A percentile compares a stretch with the other conserved stretches of the same genome.
Conservation (phyloP, 305 asterid genomes). For the Solanum hybrid region DNA sequence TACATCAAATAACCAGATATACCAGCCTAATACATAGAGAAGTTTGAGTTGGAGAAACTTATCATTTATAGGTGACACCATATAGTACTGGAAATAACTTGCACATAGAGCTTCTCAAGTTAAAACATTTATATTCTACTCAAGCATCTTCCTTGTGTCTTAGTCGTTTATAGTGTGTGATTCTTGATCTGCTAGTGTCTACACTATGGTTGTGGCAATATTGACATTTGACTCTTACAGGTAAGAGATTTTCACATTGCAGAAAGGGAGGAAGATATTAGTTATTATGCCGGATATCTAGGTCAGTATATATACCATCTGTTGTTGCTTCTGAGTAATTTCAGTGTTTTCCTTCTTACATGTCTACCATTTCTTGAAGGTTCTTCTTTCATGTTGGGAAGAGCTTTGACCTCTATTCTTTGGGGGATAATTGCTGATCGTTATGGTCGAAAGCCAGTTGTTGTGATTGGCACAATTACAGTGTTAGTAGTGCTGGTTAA, state of each 20-base stretch:
- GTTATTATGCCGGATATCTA: slow-evolving; percentile 66
- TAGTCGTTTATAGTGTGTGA: background rate
- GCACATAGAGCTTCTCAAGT: background rate
- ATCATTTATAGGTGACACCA: background rate
- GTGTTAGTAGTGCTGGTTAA: slow-evolving; percentile 36
- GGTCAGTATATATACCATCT: slow-evolving; percentile 32
- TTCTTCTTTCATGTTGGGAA: slow-evolving; percentile 69
- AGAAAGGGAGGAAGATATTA: slow-evolving; percentile 61
- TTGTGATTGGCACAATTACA: slow-evolving; percentile 43
- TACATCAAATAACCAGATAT: background rate
- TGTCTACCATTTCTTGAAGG: slow-evolving; percentile 31
- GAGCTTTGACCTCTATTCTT: slow-evolving; percentile 72
- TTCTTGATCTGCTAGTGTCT: slow-evolving; percentile 19
- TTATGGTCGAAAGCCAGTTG: slow-evolving; percentile 68
- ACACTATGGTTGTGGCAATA: slow-evolving; percentile 22
- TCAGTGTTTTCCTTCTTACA: background rate
- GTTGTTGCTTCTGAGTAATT: background rate
- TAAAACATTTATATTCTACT: background rate
- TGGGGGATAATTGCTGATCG: slow-evolving; percentile 81
- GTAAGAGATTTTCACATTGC: slow-evolving; percentile 55
- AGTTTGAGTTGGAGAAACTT: background rate
- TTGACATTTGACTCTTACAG: slow-evolving; percentile 23
- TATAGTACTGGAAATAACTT: background rate
- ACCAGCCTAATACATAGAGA: background rate
- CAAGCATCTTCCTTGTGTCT: background rate